Conservation (phyloP, 371 early-diverging fungal species). For the Syncephalastrum sp. region DNA sequence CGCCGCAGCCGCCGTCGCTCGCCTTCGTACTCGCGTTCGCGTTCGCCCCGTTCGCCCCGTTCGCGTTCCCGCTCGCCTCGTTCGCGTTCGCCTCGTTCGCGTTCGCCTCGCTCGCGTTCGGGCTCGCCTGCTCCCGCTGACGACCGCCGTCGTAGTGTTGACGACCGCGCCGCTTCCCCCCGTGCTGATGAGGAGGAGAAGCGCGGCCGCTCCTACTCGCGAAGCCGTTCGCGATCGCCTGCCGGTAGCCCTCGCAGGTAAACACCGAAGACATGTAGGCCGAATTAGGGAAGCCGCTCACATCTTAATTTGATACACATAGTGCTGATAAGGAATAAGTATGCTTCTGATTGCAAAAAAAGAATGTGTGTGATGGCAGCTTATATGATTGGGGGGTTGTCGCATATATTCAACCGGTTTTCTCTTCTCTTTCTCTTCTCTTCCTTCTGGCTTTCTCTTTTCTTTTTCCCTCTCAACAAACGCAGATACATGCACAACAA, state of each 20-base stretch:
- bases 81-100: constrained; percentile 25
- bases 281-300: neutral
- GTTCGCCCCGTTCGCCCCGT: constrained; percentile 9
- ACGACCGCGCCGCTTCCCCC: constrained; percentile 4
- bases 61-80: constrained; percentile 11
- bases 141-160: constrained; percentile 24
- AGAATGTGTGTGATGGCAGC: neutral
- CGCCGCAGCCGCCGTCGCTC: constrained; percentile 42
- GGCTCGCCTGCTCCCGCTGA: constrained; percentile 20
- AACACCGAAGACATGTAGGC: neutral
- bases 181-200: neutral
- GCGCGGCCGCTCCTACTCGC: constrained; percentile 31
- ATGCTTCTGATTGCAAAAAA: neutral
- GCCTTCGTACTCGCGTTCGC: constrained; percentile 17
- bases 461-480: no score
- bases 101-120: constrained; percentile 33
- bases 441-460: no score
- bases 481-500: neutral
- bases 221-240: constrained; percentile 52
- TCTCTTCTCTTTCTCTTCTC: no score
- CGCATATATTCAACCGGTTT: no score
- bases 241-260: constrained; percentile 27
- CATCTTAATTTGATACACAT: no score
- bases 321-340: no score
- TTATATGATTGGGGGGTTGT: no score